Evolutionary conservation across 495 filamentous ascomycete genomes (phyloP).

Genomic region (Penicillium herquei): DNA sequence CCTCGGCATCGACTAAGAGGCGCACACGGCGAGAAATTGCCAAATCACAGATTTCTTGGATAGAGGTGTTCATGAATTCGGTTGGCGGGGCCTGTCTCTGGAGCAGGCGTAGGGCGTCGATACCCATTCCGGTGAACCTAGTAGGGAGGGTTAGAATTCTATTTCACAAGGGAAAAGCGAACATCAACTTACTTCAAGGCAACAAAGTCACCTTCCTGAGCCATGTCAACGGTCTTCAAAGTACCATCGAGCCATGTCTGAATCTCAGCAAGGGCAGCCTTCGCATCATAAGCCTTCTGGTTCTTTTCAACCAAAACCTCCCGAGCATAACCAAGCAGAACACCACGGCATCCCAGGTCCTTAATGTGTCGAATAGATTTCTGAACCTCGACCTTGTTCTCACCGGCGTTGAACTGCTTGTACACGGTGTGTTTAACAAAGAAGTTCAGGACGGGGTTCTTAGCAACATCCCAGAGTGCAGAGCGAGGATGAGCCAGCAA

Average conservation of each 20-base stretch:
- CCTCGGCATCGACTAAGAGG: constrained; percentile 89
- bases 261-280: constrained; percentile 56
- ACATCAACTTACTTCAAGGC: constrained; percentile 66
- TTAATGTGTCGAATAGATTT: constrained; percentile 44
- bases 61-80: constrained; percentile 62
- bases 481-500: constrained; percentile 67
- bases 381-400: constrained; percentile 47
- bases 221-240: constrained; percentile 71
- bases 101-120: constrained; percentile 65
- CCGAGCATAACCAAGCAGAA: constrained; percentile 49
- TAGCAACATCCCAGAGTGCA: constrained; percentile 45
- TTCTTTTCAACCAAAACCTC: constrained; percentile 44
- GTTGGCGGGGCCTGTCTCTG: constrained; percentile 57
- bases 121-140: constrained; percentile 84
- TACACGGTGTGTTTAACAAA: constrained; percentile 50
- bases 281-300: constrained; percentile 31
- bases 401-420: constrained; percentile 52
- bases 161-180: not conserved
- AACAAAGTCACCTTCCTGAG: constrained; percentile 75
- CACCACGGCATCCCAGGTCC: constrained; percentile 43
- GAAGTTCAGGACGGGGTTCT: constrained; percentile 44
- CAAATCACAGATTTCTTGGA: constrained; percentile 72
- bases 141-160: constrained; percentile 6
- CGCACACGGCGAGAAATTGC: constrained; percentile 68
- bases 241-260: constrained; percentile 72